phyloP scores from a whole-genome alignment of 352 stramenopile genomes.

The Elongisporangium senticosum region DNA sequence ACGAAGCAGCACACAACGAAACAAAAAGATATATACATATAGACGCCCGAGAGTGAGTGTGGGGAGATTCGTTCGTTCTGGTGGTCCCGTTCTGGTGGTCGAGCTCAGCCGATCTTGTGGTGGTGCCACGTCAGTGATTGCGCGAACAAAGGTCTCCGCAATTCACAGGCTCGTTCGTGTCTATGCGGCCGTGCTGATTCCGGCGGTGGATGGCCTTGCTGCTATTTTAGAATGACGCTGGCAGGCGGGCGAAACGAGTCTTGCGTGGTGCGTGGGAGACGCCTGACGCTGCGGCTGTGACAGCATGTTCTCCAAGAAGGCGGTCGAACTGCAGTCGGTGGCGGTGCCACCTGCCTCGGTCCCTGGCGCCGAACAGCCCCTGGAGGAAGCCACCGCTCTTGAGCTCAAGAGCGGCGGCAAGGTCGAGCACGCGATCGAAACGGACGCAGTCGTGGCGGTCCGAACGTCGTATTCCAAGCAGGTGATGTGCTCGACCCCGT shows the following conservation, averaged over 20 bases:
- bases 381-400: background rate
- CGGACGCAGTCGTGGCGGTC: background rate
- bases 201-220: background rate
- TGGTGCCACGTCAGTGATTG: background rate
- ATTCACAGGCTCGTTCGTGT: background rate
- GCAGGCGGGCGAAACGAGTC: background rate
- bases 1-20: background rate
- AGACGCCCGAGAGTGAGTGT: background rate
- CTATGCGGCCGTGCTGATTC: background rate
- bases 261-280: background rate
- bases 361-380: background rate
- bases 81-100: background rate
- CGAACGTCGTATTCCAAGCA: background rate
- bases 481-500: conserved; percentile 7
- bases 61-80: background rate
- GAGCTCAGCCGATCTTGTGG: background rate
- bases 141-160: background rate
- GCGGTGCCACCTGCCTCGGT: background rate
- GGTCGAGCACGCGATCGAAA: background rate
- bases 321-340: background rate
- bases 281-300: background rate
- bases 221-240: background rate
- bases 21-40: background rate
- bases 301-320: background rate
- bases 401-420: background rate